Percentiles rank a stretch among this genome's conserved stretches.
phyloP scores from a whole-genome alignment of 2,329 filamentous ascomycete species.

The Aspergillus caelatus region DNA sequence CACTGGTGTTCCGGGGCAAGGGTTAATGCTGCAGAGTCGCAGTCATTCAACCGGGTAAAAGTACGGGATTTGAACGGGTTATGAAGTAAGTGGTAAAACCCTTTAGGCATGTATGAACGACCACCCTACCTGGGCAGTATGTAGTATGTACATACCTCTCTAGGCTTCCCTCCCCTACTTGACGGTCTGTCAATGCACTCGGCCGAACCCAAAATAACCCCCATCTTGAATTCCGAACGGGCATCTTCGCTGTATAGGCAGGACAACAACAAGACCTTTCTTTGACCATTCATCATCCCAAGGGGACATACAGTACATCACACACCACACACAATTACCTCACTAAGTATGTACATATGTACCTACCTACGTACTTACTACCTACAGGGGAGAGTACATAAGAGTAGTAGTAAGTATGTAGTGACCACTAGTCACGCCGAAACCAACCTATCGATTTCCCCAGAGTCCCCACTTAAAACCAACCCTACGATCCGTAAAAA shows the following conservation, averaged over 20 bases:
- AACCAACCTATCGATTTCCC: not conserved
- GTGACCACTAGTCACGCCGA: not conserved
- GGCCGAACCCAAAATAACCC: not conserved
- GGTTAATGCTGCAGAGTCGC: not conserved
- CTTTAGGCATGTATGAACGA: not conserved
- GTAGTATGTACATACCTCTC: too few species aligned
- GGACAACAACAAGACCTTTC: not conserved
- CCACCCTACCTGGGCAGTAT: too few species aligned
- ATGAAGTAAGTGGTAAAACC: not conserved
- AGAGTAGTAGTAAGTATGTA: too few species aligned
- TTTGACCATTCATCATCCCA: not conserved
- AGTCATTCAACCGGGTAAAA: not conserved
- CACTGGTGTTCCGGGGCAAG: slow-evolving; percentile 2
- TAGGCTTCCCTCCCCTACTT: not conserved
- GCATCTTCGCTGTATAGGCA: not conserved
- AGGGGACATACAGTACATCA: not conserved
- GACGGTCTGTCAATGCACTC: not conserved
- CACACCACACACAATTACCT: too few species aligned
- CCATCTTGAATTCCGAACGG: not conserved
- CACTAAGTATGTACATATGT: too few species aligned
- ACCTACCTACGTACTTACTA: not conserved
- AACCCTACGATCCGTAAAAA: not conserved
- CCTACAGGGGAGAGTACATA: not conserved
- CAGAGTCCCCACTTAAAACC: not conserved
- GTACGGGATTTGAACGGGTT: not conserved